Percentiles rank a stretch among this genome's conserved stretches.
These are phyloP conservation scores for Xylaria sp. DNA, from an alignment of 2,329 filamentous ascomycete species.

Conservation along the genomic window DNA sequence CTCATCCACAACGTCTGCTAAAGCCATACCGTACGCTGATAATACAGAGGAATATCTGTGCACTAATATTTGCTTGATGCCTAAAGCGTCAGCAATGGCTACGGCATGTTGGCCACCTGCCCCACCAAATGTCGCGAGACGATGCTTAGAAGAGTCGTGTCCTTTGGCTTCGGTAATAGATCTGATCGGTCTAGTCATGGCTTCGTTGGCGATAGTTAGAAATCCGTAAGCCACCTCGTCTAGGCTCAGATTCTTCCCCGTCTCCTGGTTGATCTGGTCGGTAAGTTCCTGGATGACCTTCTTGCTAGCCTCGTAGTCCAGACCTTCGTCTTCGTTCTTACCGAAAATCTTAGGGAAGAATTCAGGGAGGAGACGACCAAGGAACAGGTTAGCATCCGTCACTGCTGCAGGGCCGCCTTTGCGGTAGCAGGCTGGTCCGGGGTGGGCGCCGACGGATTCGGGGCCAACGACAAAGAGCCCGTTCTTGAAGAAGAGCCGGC, in stretches of 20 bases:
- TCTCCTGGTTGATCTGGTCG: conserved; percentile 80
- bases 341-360: conserved; percentile 98
- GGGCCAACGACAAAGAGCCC: conserved; percentile 91
- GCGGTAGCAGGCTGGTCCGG: conserved; percentile 89
- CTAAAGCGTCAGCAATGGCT: conserved; percentile 86
- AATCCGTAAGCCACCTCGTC: conserved; percentile 93
- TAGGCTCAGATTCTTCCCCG: conserved; percentile 75
- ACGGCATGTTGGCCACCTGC: conserved; percentile 92
- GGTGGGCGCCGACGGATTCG: conserved; percentile 88
- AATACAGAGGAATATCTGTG: conserved; percentile 90
- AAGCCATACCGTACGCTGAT: conserved; percentile 91
- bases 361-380: conserved; percentile 85
- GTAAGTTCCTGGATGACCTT: conserved; percentile 81
- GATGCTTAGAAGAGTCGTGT: conserved; percentile 88
- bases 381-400: conserved; percentile 90
- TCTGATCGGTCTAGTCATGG: conserved; percentile 90
- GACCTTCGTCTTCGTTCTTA: conserved; percentile 82
- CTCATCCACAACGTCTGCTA: conserved; percentile 94
- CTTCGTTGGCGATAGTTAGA: conserved; percentile 88
- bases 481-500: conserved; percentile 86
- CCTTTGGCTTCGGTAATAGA: conserved; percentile 93
- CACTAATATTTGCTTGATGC: conserved; percentile 85
- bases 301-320: conserved; percentile 81
- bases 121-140: conserved; percentile 92
- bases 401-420: conserved; percentile 91